Evolutionary conservation across 148 eudicot species (phyloP).

Genomic region (Fallopia convolvulus): DNA sequence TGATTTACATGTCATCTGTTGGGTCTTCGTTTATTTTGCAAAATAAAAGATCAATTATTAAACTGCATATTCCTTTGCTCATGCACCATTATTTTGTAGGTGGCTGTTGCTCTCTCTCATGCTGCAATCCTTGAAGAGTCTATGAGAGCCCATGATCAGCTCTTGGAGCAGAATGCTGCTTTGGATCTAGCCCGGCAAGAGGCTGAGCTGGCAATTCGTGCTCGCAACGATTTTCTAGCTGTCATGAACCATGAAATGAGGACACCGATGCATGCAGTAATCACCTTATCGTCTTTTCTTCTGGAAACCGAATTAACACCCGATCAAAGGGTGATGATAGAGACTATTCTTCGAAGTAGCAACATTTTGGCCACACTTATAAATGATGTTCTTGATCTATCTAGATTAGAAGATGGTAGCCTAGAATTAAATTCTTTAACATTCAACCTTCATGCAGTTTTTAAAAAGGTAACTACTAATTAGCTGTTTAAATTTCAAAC

Average conservation of each 20-base stretch:
- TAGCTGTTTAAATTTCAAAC: not conserved
- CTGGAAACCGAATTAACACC: slow-evolving; percentile 76
- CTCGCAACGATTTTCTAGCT: slow-evolving; percentile 90
- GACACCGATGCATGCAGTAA: slow-evolving; percentile 92
- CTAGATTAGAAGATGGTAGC: slow-evolving; percentile 94
- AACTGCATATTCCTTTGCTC: not conserved
- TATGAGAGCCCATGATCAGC: slow-evolving; percentile 88
- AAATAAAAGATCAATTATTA: not conserved
- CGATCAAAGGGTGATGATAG: slow-evolving; percentile 90
- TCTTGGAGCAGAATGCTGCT: slow-evolving; percentile 82
- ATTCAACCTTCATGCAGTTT: slow-evolving; percentile 66
- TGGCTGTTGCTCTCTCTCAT: slow-evolving; percentile 96
- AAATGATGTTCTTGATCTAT: slow-evolving; percentile 87
- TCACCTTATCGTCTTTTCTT: slow-evolving; percentile 77
- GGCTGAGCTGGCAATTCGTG: slow-evolving; percentile 86
- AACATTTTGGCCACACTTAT: slow-evolving; percentile 80
- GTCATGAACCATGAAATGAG: slow-evolving; percentile 99
- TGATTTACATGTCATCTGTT: not conserved
- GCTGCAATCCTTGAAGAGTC: slow-evolving; percentile 95
- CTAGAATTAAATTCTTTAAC: slow-evolving; percentile 60
- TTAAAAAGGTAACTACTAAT: slow-evolving; percentile 47
- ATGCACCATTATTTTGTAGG: slow-evolving; percentile 29
- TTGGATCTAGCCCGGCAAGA: slow-evolving; percentile 89
- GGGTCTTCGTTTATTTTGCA: not conserved
- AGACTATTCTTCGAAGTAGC: slow-evolving; percentile 81